These are phyloP conservation scores for Purpureocillium takamizusanense DNA, from an alignment of 2,329 filamentous ascomycete species.

Conservation along the genomic window DNA sequence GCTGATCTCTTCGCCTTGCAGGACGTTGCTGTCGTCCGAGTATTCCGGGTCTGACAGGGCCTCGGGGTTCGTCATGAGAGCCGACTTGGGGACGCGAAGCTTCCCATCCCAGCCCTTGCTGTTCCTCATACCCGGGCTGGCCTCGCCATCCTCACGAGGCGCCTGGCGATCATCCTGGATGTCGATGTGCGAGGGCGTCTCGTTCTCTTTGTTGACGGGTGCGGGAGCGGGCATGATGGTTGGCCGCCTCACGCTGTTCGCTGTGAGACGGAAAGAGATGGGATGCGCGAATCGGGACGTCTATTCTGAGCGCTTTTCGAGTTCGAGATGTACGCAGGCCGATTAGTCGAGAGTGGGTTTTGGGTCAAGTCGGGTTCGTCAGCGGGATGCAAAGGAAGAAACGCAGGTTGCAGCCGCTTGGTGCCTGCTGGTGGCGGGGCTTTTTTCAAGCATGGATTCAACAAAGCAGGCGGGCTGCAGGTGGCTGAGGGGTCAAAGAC, in stretches of 20 bases:
- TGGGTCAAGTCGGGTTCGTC: neutral
- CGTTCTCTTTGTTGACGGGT: constrained; percentile 26
- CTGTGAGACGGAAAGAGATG: no score
- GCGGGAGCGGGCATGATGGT: constrained; percentile 31
- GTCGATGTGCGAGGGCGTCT: constrained; percentile 37
- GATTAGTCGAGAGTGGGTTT: neutral
- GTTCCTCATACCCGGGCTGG: constrained; percentile 41
- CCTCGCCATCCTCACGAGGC: constrained; percentile 28
- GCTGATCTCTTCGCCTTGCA: constrained; percentile 64
- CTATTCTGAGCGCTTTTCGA: no score
- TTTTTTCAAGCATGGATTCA: no score
- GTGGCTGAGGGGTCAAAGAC: no score
- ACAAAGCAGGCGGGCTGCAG: no score
- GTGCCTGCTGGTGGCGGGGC: no score
- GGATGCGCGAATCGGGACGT: no score
- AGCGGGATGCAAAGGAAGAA: neutral
- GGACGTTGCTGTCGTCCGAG: constrained; percentile 60
- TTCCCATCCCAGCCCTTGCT: constrained; percentile 79
- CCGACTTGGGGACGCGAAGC: constrained; percentile 57
- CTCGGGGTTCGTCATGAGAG: constrained; percentile 65
- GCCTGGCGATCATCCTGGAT: constrained; percentile 33
- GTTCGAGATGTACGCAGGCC: neutral
- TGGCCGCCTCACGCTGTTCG: no score
- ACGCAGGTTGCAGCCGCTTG: no score
- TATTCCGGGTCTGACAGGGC: constrained; percentile 79